These are phyloP conservation scores for Marasmius sp. DNA, from an alignment of 1,284 basidiomycete genomes.

Conservation along the genomic window DNA sequence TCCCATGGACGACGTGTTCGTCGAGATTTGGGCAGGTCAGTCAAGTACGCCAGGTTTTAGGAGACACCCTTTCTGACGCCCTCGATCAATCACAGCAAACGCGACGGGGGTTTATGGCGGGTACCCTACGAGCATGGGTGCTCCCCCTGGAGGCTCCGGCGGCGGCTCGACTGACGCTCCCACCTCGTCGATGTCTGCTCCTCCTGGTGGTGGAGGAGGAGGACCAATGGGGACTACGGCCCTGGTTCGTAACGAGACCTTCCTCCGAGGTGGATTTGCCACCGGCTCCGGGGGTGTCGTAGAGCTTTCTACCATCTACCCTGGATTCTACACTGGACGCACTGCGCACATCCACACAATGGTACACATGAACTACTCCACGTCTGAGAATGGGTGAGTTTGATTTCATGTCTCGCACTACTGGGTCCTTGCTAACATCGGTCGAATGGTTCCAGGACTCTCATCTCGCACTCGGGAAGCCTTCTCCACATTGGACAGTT, in stretches of 20 bases:
- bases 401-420: conserved; percentile 25
- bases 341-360: conserved; percentile 33
- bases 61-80: background rate
- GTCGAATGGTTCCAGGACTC: conserved; percentile 24
- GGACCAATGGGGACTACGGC: background rate
- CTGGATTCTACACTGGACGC: conserved; percentile 39
- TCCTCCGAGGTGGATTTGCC: conserved; percentile 49
- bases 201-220: background rate
- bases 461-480: conserved; percentile 27
- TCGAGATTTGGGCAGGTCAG: background rate
- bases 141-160: background rate
- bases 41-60: background rate
- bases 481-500: conserved; percentile 41
- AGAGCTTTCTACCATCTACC: conserved; percentile 52
- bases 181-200: background rate
- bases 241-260: conserved; percentile 30
- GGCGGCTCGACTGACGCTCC: background rate
- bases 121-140: conserved; percentile 13
- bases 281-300: conserved; percentile 53
- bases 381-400: conserved; percentile 30
- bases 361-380: conserved; percentile 28
- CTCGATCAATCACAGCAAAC: conserved; percentile 17
- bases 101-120: conserved; percentile 29
- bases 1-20: background rate
- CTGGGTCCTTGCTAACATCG: background rate